Evolutionary conservation across 2,329 filamentous ascomycete species (phyloP).

Genomic region (Hymenoscyphus repandus): DNA sequence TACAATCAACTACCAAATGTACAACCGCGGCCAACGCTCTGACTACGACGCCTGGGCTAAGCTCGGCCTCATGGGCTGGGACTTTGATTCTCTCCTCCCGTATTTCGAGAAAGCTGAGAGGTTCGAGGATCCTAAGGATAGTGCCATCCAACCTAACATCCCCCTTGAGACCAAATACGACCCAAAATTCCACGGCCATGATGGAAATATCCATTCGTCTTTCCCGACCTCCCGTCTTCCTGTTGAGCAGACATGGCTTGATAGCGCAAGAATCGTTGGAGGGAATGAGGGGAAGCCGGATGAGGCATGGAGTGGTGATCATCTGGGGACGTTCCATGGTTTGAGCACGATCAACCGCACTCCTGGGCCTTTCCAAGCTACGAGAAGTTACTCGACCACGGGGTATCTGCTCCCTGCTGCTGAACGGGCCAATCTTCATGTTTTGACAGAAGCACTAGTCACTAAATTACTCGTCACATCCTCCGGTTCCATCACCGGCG

Average conservation of each 20-base stretch:
- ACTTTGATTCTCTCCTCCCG: conserved; percentile 34
- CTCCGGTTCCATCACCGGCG: conserved; percentile 9
- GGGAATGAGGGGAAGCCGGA: conserved; percentile 7
- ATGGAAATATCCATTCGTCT: conserved; percentile 17
- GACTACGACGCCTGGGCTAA: conserved; percentile 37
- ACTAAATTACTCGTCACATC: conserved; percentile 56
- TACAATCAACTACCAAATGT: conserved; percentile 34
- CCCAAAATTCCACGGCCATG: conserved; percentile 7
- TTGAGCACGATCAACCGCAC: conserved; percentile 12
- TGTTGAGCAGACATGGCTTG: conserved; percentile 10
- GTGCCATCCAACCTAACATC: conserved; percentile 7
- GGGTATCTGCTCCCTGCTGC: conserved; percentile 19
- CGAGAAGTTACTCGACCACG: conserved; percentile 19
- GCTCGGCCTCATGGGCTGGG: conserved; percentile 38
- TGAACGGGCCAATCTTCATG: conserved; percentile 57
- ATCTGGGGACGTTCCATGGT: conserved; percentile 12
- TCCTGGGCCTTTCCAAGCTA: conserved; percentile 6
- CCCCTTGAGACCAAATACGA: conserved; percentile 13
- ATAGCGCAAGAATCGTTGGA: conserved; percentile 1
- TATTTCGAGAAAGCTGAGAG: conserved; percentile 36
- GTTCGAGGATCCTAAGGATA: conserved; percentile 10
- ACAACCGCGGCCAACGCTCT: conserved; percentile 15
- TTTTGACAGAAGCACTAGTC: conserved; percentile 74
- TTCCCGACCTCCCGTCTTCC: conserved; percentile 11
- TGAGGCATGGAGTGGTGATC: conserved; percentile 17